Base-by-base conservation (phyloP, 768 basidiomycete species). In the Lactarius akahatsu region DNA sequence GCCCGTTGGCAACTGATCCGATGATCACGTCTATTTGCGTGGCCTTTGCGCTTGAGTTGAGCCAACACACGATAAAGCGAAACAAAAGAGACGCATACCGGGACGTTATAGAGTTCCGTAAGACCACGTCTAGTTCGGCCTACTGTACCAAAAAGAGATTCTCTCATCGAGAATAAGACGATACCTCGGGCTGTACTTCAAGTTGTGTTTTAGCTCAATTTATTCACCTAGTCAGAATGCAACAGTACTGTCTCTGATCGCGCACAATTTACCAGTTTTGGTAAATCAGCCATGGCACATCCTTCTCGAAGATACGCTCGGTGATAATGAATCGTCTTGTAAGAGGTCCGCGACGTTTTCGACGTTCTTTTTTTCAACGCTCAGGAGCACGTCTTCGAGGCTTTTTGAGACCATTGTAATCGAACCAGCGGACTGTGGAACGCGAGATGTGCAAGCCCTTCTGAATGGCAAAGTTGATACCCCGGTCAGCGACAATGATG, bases 141-240 rank as follows among this genome's bases (percentile, higher is more conserved):
- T 20, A 98, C 87, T 38, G 89, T 84, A 41, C 96, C 97, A 73
- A 99, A 99, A 96, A 0, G 96, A 98, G 71, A 92, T 86, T 64
- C 86, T 88, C 76, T 99, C 97, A 75, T 99, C 96, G 15, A 99
- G 83, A 62, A 98, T 90, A 61, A 98, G 80, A 15, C 97, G 87
- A 76, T 94, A 98, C 77, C 98, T n/a, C n/a, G n/a, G n/a, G n/a
- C n/a, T 98, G 85, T 93, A 92, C 78, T 96, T n/a, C n/a, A n/a
- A n/a, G n/a, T n/a, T 94, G 72, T 84, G 79, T 80, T 98, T 99
- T 57, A 98, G 81, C 74, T 97, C 96, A 67, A 98, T 89, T 94
- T 96, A n/a, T n/a, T n/a, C 20, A 9, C 9, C 41, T 9, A 69
- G 8, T 7, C 1, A 26, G 30, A 30, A 30, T 52, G 30, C 20